Evolutionary conservation across 169 alveolate genomes (phyloP).

Genomic region (Cryptosporidium viatorum): DNA sequence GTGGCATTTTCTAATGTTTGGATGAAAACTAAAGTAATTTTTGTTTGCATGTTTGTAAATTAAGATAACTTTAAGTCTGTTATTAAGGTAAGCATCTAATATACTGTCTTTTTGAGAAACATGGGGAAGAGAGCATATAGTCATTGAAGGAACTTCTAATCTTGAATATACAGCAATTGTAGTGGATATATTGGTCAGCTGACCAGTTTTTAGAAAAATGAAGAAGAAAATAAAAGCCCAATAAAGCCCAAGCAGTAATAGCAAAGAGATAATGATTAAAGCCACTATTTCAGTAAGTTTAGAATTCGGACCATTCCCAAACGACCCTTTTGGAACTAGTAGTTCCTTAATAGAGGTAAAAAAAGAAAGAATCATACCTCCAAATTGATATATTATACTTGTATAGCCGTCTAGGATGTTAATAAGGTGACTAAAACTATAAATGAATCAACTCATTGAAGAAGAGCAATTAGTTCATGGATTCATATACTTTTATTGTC

Average conservation of each 20-base stretch:
- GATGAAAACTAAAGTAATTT: conserved; percentile 22
- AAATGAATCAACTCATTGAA: background rate
- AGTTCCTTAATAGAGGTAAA: conserved; percentile 21
- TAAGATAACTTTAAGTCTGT: conserved; percentile 42
- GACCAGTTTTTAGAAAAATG: conserved; percentile 61
- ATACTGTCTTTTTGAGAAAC: conserved; percentile 37
- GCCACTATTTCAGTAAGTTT: conserved; percentile 64
- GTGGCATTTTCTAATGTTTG: conserved; percentile 42
- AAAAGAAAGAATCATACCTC: background rate
- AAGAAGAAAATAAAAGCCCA: conserved; percentile 67
- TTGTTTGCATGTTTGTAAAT: conserved; percentile 24
- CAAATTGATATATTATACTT: background rate
- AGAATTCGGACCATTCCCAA: conserved; percentile 60
- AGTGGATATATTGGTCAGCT: conserved; percentile 54
- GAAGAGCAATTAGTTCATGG: background rate
- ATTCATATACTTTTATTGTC: background rate
- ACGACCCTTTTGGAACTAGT: conserved; percentile 64
- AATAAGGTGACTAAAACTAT: background rate
- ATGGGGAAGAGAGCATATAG: conserved; percentile 68
- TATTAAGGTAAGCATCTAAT: conserved; percentile 33
- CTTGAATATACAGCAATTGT: conserved; percentile 61
- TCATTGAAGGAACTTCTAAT: conserved; percentile 63
- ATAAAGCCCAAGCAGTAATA: conserved; percentile 35
- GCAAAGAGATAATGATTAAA: conserved; percentile 21
- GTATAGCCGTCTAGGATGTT: background rate